phyloP scores from a whole-genome alignment of 306 rosid species.

The Boehmeria nivea region DNA sequence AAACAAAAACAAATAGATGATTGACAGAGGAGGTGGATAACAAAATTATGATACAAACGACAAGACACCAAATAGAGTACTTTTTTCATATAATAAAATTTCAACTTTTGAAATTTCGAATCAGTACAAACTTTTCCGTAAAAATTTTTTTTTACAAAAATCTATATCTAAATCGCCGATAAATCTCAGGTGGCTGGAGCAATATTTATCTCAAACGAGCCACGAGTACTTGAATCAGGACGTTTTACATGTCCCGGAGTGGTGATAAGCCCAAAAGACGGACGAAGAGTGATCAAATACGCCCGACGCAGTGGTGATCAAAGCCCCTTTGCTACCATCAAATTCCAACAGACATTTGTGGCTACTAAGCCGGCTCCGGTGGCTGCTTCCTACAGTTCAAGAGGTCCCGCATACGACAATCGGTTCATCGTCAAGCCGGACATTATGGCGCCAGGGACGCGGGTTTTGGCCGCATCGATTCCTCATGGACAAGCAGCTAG shows the following conservation, averaged over 20 bases:
- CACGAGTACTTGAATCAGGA: neutral
- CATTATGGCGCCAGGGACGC: constrained; percentile 25
- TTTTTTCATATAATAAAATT: too few species aligned
- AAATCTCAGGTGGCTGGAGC: constrained; percentile 15
- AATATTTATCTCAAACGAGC: constrained; percentile 6
- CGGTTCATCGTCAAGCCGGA: constrained; percentile 19
- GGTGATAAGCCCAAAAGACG: constrained; percentile 34
- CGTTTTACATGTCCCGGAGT: constrained; percentile 21
- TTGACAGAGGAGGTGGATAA: too few species aligned
- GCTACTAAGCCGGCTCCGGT: constrained; percentile 32
- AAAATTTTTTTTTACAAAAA: too few species aligned
- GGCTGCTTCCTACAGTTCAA: constrained; percentile 25
- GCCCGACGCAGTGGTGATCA: neutral
- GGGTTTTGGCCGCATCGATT: constrained; percentile 21
- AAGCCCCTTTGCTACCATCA: constrained; percentile 22
- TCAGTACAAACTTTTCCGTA: too few species aligned
- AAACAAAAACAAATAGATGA: too few species aligned
- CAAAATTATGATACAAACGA: too few species aligned
- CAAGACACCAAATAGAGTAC: too few species aligned
- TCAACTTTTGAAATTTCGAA: too few species aligned
- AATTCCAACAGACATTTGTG: constrained; percentile 24
- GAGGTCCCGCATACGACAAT: constrained; percentile 35
- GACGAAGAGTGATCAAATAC: constrained; percentile 20
- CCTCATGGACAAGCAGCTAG: neutral
- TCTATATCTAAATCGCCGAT: too few species aligned